Evolutionary conservation across 345 rosid genomes (phyloP).

Genomic region (Aquilaria malaccensis): DNA sequence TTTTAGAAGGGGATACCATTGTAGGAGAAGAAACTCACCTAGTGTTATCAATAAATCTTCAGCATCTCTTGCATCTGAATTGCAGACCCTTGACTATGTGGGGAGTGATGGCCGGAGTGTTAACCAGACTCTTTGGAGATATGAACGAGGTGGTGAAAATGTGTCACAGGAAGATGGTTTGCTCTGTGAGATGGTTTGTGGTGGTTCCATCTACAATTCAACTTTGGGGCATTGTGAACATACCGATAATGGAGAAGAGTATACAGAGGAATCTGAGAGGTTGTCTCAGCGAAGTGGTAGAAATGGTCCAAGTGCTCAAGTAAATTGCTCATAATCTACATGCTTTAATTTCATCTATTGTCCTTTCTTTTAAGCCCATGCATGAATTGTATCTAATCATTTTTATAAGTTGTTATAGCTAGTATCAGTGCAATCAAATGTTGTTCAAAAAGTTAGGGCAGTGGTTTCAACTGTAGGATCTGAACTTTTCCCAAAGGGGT

Average conservation of each 20-base stretch:
- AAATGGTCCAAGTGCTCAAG: conserved; percentile 54
- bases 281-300: conserved; percentile 33
- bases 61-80: conserved; percentile 67
- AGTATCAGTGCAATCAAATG: too few species aligned
- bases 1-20: conserved; percentile 32
- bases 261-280: conserved; percentile 37
- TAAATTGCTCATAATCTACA: conserved; percentile 16
- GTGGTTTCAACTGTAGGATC: too few species aligned
- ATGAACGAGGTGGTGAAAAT: conserved; percentile 40
- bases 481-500: too few species aligned
- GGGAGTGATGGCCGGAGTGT: conserved; percentile 40
- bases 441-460: too few species aligned
- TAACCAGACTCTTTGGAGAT: conserved; percentile 41
- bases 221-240: conserved; percentile 23
- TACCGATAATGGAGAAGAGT: conserved; percentile 20
- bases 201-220: conserved; percentile 26
- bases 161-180: conserved; percentile 59
- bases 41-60: conserved; percentile 31
- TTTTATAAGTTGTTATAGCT: too few species aligned
- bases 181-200: conserved; percentile 38
- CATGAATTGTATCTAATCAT: too few species aligned
- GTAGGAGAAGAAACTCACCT: conserved; percentile 21
- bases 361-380: neutral
- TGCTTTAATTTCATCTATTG: neutral
- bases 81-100: conserved; percentile 49